phyloP scores from a whole-genome alignment of 2,329 filamentous ascomycete genomes.

The Coleophoma eucalyptorum region DNA sequence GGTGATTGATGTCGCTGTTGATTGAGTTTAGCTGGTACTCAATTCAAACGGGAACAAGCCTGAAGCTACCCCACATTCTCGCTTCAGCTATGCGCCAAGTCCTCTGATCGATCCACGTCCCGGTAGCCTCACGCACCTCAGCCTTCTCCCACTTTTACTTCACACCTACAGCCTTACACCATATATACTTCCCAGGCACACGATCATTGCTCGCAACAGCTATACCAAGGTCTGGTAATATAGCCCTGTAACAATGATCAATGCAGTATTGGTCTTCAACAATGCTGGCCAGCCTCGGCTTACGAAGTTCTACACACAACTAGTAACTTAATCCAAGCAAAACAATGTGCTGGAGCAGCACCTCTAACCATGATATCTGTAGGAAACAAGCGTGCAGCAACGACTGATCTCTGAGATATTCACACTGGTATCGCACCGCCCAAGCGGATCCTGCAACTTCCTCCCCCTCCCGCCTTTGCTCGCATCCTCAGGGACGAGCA shows the following conservation, averaged over 20 bases:
- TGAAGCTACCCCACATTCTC: conserved; percentile 7
- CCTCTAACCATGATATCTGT: not conserved
- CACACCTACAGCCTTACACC: not conserved
- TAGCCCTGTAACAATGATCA: conserved; percentile 68
- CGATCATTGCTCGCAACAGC: too few species aligned
- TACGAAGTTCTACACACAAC: conserved; percentile 98
- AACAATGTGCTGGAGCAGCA: too few species aligned
- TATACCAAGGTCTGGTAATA: too few species aligned
- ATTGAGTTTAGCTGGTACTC: not conserved
- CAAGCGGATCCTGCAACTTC: conserved; percentile 94
- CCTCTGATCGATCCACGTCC: not conserved
- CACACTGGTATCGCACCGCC: conserved; percentile 86
- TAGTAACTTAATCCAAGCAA: conserved; percentile 48
- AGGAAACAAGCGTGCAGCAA: conserved; percentile 98
- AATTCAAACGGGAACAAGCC: conserved; percentile 5
- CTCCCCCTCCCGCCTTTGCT: conserved; percentile 72
- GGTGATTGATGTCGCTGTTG: not conserved
- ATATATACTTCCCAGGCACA: not conserved
- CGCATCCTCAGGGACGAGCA: conserved; percentile 65
- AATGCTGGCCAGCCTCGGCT: conserved; percentile 94
- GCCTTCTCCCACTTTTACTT: conserved; percentile 1
- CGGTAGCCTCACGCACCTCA: not conserved
- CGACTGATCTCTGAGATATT: conserved; percentile 97
- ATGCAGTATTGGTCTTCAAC: conserved; percentile 97
- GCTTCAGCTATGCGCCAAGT: not conserved